These are phyloP conservation scores for Lunularia cruciata DNA, from an alignment of 225 moss, liverwort and hornwort genomes.

Conservation along the genomic window DNA sequence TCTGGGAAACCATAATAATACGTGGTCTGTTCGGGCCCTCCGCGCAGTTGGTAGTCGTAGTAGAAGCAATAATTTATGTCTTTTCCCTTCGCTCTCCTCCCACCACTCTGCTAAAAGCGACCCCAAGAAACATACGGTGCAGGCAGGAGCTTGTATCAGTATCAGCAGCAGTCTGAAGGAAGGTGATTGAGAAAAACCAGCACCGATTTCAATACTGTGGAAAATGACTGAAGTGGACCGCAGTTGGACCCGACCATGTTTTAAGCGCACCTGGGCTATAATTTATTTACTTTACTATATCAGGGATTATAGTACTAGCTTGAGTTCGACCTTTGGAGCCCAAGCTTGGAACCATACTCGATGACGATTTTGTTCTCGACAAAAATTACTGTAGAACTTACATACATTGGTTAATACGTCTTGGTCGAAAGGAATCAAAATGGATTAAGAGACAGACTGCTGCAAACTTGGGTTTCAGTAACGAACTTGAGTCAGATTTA, in stretches of 20 bases:
- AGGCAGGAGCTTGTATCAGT: not conserved
- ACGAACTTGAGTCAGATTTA: not conserved
- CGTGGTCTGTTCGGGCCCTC: not conserved
- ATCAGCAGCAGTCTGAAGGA: not conserved
- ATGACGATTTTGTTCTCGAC: slow-evolving; percentile 2
- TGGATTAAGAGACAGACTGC: not conserved
- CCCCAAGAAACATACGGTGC: no score
- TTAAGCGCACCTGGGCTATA: no score
- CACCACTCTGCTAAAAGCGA: no score
- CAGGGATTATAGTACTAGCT: no score
- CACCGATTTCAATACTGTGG: not conserved
- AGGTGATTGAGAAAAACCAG: no score
- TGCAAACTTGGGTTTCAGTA: not conserved
- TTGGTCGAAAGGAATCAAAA: not conserved
- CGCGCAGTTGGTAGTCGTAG: no score
- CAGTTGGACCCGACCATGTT: no score
- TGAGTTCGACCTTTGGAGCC: not conserved
- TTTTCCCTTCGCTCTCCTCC: no score
- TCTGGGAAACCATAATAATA: not conserved
- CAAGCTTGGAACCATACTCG: not conserved
- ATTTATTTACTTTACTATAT: no score
- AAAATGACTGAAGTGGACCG: not conserved
- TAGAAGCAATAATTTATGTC: no score
- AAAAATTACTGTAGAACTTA: not conserved
- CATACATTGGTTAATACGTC: not conserved